phyloP scores from a whole-genome alignment of 2,329 filamentous ascomycete species.

The Talaromyces sp. region DNA sequence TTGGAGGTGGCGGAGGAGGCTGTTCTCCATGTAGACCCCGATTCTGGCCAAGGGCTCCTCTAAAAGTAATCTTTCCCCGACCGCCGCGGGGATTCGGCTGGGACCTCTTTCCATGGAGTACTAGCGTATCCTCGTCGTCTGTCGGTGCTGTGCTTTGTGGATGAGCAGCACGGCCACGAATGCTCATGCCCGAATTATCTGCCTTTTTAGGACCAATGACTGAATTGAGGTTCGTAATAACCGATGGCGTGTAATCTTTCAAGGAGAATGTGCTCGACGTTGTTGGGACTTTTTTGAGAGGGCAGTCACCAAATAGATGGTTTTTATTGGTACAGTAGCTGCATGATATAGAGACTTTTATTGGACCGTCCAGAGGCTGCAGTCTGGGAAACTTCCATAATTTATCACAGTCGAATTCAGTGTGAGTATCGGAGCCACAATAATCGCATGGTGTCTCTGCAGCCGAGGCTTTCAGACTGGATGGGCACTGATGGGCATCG shows the following conservation, averaged over 20 bases:
- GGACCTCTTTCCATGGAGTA: constrained; percentile 24
- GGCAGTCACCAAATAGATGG: constrained; percentile 47
- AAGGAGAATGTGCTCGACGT: constrained; percentile 40
- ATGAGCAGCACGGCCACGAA: constrained; percentile 35
- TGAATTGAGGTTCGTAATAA: constrained; percentile 40
- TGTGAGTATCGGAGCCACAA: constrained; percentile 56
- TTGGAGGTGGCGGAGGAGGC: constrained; percentile 7
- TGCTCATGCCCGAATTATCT: constrained; percentile 29
- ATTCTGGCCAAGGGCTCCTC: constrained; percentile 29
- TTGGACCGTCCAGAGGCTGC: constrained; percentile 25
- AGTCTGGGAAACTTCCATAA: constrained; percentile 51
- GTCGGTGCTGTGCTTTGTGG: constrained; percentile 31
- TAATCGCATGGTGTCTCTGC: constrained; percentile 56
- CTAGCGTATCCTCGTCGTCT: constrained; percentile 34
- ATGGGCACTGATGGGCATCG: constrained; percentile 48
- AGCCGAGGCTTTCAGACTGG: constrained; percentile 58
- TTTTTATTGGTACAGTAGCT: constrained; percentile 42
- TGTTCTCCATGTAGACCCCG: constrained; percentile 23
- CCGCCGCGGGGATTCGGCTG: constrained; percentile 14
- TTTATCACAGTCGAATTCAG: constrained; percentile 58
- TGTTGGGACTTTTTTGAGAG: constrained; percentile 28
- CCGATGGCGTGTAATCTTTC: constrained; percentile 33
- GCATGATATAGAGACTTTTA: constrained; percentile 45
- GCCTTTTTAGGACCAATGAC: constrained; percentile 18
- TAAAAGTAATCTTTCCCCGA: constrained; percentile 37